phyloP scores from a whole-genome alignment of 805 yeast genomes.

The Candida railenensis region DNA sequence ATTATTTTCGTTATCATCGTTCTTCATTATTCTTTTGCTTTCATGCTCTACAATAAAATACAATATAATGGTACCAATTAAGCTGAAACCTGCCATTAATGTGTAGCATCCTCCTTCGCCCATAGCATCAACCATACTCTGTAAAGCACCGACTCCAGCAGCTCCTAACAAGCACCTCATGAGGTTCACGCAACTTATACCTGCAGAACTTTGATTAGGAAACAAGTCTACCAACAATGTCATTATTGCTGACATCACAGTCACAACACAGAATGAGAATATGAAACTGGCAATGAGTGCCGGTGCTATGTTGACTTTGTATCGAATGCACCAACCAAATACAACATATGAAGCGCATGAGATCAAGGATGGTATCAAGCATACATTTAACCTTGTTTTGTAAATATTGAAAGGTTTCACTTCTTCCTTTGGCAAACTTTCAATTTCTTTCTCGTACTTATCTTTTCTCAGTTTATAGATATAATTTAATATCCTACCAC shows the following conservation, averaged over 20 bases:
- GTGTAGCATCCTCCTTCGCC: slow-evolving; percentile 75
- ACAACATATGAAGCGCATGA: slow-evolving; percentile 42
- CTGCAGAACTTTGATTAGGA: slow-evolving; percentile 67
- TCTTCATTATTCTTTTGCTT: not conserved
- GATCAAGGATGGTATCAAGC: slow-evolving; percentile 38
- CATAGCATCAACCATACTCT: slow-evolving; percentile 54
- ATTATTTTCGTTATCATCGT: too few relatives aligned
- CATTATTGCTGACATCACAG: slow-evolving; percentile 52
- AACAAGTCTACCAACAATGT: slow-evolving; percentile 70
- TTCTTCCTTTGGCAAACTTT: slow-evolving; percentile 15
- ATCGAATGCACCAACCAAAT: slow-evolving; percentile 70
- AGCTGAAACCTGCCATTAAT: slow-evolving; percentile 52
- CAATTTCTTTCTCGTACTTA: slow-evolving; percentile 23
- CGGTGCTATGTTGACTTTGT: slow-evolving; percentile 45
- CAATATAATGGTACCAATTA: slow-evolving; percentile 6
- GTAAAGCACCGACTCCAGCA: slow-evolving; percentile 61
- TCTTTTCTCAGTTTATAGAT: slow-evolving; percentile 34
- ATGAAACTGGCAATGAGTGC: slow-evolving; percentile 56
- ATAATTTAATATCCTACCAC: slow-evolving; percentile 58
- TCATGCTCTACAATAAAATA: not conserved
- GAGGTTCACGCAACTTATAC: slow-evolving; percentile 67
- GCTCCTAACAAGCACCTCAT: slow-evolving; percentile 70
- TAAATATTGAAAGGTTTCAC: slow-evolving; percentile 44
- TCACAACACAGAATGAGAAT: slow-evolving; percentile 53
- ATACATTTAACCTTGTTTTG: slow-evolving; percentile 48